phyloP scores from a whole-genome alignment of 169 alveolate species.

The Sarcocystis neurona region DNA sequence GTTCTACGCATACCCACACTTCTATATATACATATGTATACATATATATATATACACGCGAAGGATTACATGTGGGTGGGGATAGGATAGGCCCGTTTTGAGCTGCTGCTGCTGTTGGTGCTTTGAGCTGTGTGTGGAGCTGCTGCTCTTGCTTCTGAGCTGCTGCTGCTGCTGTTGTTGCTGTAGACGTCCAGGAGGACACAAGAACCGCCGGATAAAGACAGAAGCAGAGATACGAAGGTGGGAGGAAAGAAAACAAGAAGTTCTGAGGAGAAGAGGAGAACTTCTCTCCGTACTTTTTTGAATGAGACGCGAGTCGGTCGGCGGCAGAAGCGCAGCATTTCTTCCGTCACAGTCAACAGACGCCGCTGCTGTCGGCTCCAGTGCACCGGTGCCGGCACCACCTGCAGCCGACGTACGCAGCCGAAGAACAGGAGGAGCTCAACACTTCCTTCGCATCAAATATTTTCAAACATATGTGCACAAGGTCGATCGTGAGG shows the following conservation, averaged over 20 bases:
- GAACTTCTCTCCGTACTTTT: too few species aligned
- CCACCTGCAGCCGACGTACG: constrained; percentile 27
- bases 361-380: constrained; percentile 40
- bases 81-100: too few species aligned
- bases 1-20: too few species aligned
- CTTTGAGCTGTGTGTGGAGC: too few species aligned
- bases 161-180: too few species aligned
- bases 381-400: constrained; percentile 38
- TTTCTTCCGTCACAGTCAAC: constrained; percentile 12
- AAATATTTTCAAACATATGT: too few species aligned
- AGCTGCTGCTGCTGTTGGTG: too few species aligned
- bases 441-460: too few species aligned
- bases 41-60: not conserved
- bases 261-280: too few species aligned
- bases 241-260: not conserved
- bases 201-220: not conserved
- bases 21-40: not conserved
- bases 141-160: too few species aligned
- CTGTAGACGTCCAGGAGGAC: too few species aligned
- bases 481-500: too few species aligned
- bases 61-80: not conserved
- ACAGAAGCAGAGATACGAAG: not conserved
- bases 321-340: constrained; percentile 20
- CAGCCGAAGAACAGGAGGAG: not conserved
- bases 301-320: constrained; percentile 44